phyloP scores from a whole-genome alignment of 768 basidiomycete species.

The Macrolepiota fuliginosa region DNA sequence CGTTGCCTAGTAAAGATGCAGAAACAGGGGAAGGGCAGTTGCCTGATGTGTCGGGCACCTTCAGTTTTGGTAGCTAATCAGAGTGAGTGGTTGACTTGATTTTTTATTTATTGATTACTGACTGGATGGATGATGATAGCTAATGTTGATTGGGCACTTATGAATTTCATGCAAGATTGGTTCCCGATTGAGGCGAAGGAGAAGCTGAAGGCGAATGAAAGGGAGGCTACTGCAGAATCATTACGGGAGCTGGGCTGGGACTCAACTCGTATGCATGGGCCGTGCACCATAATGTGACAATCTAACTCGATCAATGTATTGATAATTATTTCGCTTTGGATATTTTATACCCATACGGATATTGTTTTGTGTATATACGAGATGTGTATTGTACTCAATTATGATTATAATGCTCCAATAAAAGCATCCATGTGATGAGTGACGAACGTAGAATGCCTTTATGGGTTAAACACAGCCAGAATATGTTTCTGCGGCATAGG shows the following conservation, averaged over 20 bases:
- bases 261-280: constrained; percentile 24
- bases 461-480: no score
- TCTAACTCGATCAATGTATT: not conserved
- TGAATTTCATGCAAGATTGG: constrained; percentile 91
- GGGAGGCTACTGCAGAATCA: constrained; percentile 71
- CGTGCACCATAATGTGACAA: constrained; percentile 41
- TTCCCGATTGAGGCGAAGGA: constrained; percentile 80
- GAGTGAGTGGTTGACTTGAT: constrained; percentile 41
- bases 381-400: no score
- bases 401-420: no score
- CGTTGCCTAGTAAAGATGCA: constrained; percentile 91
- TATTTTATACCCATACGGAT: no score
- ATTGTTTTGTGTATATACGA: no score
- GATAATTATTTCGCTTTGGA: not conserved
- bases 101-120: not conserved
- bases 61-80: constrained; percentile 76
- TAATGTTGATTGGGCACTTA: constrained; percentile 75
- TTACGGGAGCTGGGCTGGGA: constrained; percentile 62
- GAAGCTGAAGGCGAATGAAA: constrained; percentile 74
- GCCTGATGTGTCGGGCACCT: constrained; percentile 82
- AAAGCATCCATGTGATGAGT: no score
- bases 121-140: constrained; percentile 37
- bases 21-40: constrained; percentile 67
- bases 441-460: no score
- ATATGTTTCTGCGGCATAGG: no score